Evolutionary conservation across 257 asterid genomes (phyloP), one percentile per base, ranked within the genome.

Genomic region (Solanum piurae): DNA sequence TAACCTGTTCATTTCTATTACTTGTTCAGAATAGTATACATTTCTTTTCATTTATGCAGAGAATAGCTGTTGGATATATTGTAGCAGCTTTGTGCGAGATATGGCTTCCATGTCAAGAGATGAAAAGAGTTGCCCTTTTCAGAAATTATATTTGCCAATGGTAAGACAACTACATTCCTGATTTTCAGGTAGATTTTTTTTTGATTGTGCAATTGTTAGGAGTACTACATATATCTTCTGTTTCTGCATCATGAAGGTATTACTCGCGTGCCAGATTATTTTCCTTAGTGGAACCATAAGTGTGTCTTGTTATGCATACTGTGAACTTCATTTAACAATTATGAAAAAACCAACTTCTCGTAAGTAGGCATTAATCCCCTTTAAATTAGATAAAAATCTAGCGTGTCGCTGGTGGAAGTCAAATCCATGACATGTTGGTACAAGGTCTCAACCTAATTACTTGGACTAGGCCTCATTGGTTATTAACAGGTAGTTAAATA

Each of bases 41-140:
- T 38, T 84, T 66, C 38, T 66, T 71, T 37, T 62, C 87, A 38
- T 73, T 86, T 27, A 62, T 88, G 58, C 92, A 96, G 98, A 95
- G 99, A 92, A 96, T 96, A 91, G 96, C 99, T 86, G 86, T 95
- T 87, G 97, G 98, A 92, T 94, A 94, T 89, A 83, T 91, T 86
- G 93, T 90, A 71, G 98, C 97, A 2, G 97, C 98, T 83, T 84
- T 96, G 92, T 95, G 96, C 86, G 98, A 95, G 92, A 91, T 96
- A 90, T 94, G 99, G 99, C 93, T 95, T 89, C 95, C 97, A 55
- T 79, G 93, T 89, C 93, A 87, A 83, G 91, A 89, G 88, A 87
- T 90, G 88, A 91, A 92, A 86, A 88, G 88, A 68, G 92, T 89
- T 77, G 88, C 90, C 88, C 84, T 87, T 85, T 68, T 42, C 23